A percentile compares a stretch with the other conserved stretches of the same genome.
Evolutionary conservation across 2,329 filamentous ascomycete genomes (phyloP).

Genomic region (Teratosphaeriaceae sp.): DNA sequence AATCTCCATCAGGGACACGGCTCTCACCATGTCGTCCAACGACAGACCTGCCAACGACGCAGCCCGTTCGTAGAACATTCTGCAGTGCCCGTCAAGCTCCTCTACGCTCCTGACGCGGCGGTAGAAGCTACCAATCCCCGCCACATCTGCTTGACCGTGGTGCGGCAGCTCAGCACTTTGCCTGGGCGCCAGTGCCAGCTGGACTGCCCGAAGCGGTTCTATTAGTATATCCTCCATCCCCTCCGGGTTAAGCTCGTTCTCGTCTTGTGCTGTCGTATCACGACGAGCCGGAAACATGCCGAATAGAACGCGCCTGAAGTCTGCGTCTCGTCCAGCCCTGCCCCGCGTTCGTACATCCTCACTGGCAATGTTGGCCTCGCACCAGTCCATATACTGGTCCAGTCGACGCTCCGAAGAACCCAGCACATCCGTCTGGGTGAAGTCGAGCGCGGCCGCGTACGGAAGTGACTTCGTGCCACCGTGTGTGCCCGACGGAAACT

Average conservation of each 20-base stretch:
- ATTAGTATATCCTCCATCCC: conserved; percentile 9
- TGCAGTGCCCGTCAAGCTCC: conserved; percentile 39
- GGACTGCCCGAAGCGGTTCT: conserved; percentile 37
- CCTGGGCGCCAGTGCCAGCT: conserved; percentile 34
- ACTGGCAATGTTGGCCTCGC: conserved; percentile 58
- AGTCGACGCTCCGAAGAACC: conserved; percentile 55
- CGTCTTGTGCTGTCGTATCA: conserved; percentile 9
- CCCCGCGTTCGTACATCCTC: conserved; percentile 34
- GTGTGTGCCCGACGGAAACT: conserved; percentile 10
- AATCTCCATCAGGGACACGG: conserved; percentile 45
- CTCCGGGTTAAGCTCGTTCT: conserved; percentile 7
- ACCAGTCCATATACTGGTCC: conserved; percentile 76
- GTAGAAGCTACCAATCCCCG: conserved; percentile 43
- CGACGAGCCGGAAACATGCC: conserved; percentile 34
- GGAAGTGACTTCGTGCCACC: conserved; percentile 12
- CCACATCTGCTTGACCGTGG: conserved; percentile 23
- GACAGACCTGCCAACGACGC: conserved; percentile 46
- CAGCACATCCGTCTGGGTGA: conserved; percentile 57
- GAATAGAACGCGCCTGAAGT: conserved; percentile 36
- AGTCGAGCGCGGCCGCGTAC: conserved; percentile 29
- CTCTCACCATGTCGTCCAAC: conserved; percentile 43
- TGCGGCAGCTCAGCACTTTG: conserved; percentile 25
- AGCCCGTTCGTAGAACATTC: conserved; percentile 45
- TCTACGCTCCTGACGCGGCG: conserved; percentile 41
- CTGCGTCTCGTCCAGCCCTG: conserved; percentile 26